A percentile compares a stretch with the other conserved stretches of the same genome.
phyloP scores from a whole-genome alignment of 2,329 filamentous ascomycete species.

The Penicillium sp. region DNA sequence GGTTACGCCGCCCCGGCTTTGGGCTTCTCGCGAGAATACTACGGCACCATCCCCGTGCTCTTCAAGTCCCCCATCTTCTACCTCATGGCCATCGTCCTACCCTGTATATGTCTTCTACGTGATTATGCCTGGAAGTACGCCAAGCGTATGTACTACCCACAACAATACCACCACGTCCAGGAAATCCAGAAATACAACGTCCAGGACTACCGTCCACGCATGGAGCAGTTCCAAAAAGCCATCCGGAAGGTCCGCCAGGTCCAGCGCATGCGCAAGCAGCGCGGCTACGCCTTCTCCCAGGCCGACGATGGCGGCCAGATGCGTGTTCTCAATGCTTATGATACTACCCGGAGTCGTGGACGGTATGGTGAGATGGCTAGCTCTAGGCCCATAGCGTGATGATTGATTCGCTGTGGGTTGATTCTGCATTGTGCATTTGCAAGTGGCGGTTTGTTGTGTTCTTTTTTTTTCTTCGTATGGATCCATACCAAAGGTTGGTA shows the following conservation, averaged over 20 bases:
- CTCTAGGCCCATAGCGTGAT: constrained; percentile 45
- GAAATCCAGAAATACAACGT: constrained; percentile 99
- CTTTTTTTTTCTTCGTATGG: constrained; percentile 16
- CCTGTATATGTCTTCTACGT: constrained; percentile 76
- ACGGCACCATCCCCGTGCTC: constrained; percentile 76
- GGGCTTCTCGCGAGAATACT: constrained; percentile 78
- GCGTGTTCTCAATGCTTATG: constrained; percentile 92
- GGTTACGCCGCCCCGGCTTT: constrained; percentile 81
- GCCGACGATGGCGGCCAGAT: constrained; percentile 91
- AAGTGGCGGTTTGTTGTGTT: constrained; percentile 13
- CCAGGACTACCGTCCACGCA: constrained; percentile 94
- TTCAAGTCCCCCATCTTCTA: constrained; percentile 86
- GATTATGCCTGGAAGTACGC: constrained; percentile 97
- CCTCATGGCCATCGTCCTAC: constrained; percentile 79
- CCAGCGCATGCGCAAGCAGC: constrained; percentile 98
- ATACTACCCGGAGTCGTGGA: constrained; percentile 89
- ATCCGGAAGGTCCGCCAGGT: constrained; percentile 98
- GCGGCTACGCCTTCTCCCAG: constrained; percentile 96
- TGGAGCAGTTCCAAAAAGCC: constrained; percentile 99
- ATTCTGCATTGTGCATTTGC: constrained; percentile 5
- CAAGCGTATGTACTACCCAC: constrained; percentile 94
- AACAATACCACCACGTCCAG: constrained; percentile 96
- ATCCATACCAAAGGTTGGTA: constrained; percentile 19
- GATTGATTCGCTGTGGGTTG: constrained; percentile 15
- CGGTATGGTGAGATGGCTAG: constrained; percentile 93